Evolutionary conservation across 495 filamentous ascomycete species (phyloP).

Genomic region (Aspergillus campestris): DNA sequence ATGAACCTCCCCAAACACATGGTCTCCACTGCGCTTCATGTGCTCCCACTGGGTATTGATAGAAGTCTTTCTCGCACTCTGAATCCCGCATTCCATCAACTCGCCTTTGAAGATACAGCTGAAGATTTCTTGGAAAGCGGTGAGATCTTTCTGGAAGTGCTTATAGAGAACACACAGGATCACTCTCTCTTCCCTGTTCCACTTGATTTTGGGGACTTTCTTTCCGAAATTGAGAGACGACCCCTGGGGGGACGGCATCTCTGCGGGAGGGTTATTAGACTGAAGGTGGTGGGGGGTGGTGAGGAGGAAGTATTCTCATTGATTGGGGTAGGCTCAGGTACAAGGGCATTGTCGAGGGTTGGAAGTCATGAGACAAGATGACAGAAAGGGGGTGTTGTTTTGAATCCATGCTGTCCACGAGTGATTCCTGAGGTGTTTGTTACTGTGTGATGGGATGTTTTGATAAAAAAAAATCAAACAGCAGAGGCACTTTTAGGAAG

Average conservation of each 20-base stretch:
- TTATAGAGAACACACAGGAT: constrained; percentile 21
- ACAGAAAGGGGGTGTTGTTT: too few species aligned
- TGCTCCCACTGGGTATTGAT: constrained; percentile 18
- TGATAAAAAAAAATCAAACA: too few species aligned
- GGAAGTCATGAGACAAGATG: too few species aligned
- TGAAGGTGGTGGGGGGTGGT: too few species aligned
- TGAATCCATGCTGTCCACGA: too few species aligned
- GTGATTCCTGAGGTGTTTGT: too few species aligned
- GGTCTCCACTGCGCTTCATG: constrained; percentile 7
- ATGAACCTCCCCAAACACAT: constrained; percentile 21
- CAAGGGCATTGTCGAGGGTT: too few species aligned
- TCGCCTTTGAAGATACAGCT: constrained; percentile 12
- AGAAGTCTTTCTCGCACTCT: not conserved
- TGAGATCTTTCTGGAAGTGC: constrained; percentile 13
- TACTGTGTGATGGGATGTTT: too few species aligned
- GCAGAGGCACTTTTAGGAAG: too few species aligned
- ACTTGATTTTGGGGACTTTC: constrained; percentile 7
- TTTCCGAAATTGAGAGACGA: not conserved
- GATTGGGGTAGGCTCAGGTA: too few species aligned
- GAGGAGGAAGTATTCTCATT: too few species aligned
- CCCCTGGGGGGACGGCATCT: not conserved
- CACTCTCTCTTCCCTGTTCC: constrained; percentile 14
- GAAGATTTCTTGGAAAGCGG: constrained; percentile 14
- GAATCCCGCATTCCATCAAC: constrained; percentile 15
- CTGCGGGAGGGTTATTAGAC: too few species aligned